These are phyloP conservation scores for Phytophthora pini DNA, from an alignment of 352 stramenopile genomes.

Conservation along the genomic window DNA sequence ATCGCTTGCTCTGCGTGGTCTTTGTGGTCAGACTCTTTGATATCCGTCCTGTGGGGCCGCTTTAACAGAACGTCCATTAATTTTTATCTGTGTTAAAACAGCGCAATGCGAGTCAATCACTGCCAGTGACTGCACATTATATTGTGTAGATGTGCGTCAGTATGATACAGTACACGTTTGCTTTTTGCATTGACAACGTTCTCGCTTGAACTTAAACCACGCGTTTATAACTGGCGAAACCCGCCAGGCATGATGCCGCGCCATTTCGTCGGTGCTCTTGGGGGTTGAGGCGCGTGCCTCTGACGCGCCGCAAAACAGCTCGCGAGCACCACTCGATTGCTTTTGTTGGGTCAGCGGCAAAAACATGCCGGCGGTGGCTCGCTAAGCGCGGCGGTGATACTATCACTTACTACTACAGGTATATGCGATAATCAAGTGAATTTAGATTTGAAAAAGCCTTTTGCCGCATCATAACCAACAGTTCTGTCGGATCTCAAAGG, in stretches of 20 bases:
- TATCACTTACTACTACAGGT: not conserved
- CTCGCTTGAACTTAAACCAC: conserved; percentile 19
- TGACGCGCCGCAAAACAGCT: conserved; percentile 7
- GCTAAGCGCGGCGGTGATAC: not conserved
- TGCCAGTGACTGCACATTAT: too few species aligned
- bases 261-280: conserved; percentile 8
- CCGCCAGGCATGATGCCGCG: not conserved
- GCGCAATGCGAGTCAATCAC: too few species aligned
- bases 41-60: too few species aligned
- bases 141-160: not conserved
- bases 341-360: conserved; percentile 9
- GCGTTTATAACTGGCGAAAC: conserved; percentile 11
- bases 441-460: too few species aligned
- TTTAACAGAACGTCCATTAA: not conserved
- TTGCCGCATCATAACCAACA: too few species aligned
- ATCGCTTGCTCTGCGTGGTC: not conserved
- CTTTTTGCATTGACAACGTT: too few species aligned
- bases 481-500: too few species aligned
- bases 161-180: too few species aligned
- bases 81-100: too few species aligned
- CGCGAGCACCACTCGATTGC: conserved; percentile 5
- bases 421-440: too few species aligned
- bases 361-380: conserved; percentile 17
- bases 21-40: not conserved
- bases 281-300: conserved; percentile 17